Conservation (phyloP, 352 stramenopile genomes). For the Phytopythium kandeliae region DNA sequence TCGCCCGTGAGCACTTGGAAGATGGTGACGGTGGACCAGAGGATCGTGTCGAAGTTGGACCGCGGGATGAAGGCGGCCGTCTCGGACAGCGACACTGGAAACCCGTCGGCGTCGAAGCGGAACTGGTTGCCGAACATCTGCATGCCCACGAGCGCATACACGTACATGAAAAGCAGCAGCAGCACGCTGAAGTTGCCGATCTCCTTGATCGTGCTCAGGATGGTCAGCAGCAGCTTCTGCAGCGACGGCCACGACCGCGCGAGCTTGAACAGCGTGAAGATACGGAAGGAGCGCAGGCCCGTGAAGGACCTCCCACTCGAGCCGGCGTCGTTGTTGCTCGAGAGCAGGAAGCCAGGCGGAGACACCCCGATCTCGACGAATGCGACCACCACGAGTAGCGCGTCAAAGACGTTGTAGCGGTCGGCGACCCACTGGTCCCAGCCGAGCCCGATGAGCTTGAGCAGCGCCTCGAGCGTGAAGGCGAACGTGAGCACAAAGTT, state of each 20-base stretch:
- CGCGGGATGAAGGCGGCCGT: constrained; percentile 31
- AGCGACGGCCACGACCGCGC: constrained; percentile 88
- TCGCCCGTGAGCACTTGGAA: constrained; percentile 87
- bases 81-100: constrained; percentile 19
- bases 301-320: constrained; percentile 38
- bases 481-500: constrained; percentile 54
- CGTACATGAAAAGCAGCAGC: constrained; percentile 92
- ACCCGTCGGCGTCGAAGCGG: constrained; percentile 74
- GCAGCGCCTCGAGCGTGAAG: constrained; percentile 38
- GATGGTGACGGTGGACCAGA: constrained; percentile 64
- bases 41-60: constrained; percentile 64
- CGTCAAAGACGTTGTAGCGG: constrained; percentile 83
- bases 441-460: constrained; percentile 77
- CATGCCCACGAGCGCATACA: constrained; percentile 90
- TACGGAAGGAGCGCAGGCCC: constrained; percentile 79
- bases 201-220: constrained; percentile 85
- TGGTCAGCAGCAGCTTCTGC: constrained; percentile 86
- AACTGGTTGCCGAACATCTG: constrained; percentile 91
- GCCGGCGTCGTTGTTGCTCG: neutral
- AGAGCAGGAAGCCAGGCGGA: constrained; percentile 23
- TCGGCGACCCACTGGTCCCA: constrained; percentile 36
- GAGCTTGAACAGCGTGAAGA: constrained; percentile 91
- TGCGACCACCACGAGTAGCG: constrained; percentile 44
- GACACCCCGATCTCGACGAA: constrained; percentile 37
- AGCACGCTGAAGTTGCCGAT: constrained; percentile 91